Percentiles rank a stretch among this genome's conserved stretches.
These are phyloP conservation scores for Oryza meridionalis DNA, from an alignment of 176 grass and related monocot genomes.

Conservation along the genomic window DNA sequence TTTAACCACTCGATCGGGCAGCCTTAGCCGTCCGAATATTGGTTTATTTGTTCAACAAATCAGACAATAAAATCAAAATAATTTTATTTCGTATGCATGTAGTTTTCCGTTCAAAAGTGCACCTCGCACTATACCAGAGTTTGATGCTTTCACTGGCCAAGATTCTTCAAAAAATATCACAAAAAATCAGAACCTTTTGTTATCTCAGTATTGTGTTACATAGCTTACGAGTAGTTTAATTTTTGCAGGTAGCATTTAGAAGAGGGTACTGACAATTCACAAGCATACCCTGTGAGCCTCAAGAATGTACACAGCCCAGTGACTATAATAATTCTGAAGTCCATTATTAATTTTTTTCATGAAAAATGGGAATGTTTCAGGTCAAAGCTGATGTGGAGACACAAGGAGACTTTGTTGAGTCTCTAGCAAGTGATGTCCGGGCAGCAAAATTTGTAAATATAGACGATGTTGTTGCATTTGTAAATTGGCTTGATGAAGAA, in stretches of 20 bases:
- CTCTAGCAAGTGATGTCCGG: constrained; percentile 53
- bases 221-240: neutral
- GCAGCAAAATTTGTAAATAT: constrained; percentile 58
- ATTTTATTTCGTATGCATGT: too few relatives aligned
- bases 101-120: too few relatives aligned
- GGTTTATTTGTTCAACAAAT: too few relatives aligned
- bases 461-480: constrained; percentile 77
- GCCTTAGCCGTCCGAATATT: too few relatives aligned
- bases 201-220: neutral
- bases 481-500: constrained; percentile 97
- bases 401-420: constrained; percentile 87
- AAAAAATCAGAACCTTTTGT: neutral
- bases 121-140: too few relatives aligned
- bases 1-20: too few relatives aligned
- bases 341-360: neutral
- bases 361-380: constrained; percentile 53
- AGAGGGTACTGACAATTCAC: neutral
- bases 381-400: constrained; percentile 98
- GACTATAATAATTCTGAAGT: neutral
- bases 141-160: too few relatives aligned
- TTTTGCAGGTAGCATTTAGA: neutral
- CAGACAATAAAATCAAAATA: too few relatives aligned
- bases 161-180: too few relatives aligned
- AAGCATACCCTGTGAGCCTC: constrained; percentile 29
- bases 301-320: too few relatives aligned